Percentiles rank a stretch among this genome's conserved stretches.
Conservation (phyloP, 2,329 filamentous ascomycete species). For the Aspergillus jensenii region DNA sequence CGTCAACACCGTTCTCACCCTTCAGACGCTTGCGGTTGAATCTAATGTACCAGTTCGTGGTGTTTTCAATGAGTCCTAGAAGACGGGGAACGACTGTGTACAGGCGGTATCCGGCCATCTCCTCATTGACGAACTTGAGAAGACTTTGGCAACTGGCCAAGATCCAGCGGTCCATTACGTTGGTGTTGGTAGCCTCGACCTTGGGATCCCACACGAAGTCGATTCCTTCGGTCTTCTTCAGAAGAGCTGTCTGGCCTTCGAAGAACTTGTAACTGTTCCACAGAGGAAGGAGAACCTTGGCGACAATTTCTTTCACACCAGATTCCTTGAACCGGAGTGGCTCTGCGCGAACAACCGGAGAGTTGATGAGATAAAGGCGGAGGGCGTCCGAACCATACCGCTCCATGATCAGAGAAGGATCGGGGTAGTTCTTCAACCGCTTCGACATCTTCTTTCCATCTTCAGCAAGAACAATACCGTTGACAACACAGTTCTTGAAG, state of each 20-base stretch:
- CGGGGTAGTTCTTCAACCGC: constrained; percentile 92
- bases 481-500: constrained; percentile 96
- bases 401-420: constrained; percentile 77
- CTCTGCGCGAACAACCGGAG: constrained; percentile 88
- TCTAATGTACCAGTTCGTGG: constrained; percentile 98
- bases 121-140: constrained; percentile 85
- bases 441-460: constrained; percentile 99
- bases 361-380: constrained; percentile 94
- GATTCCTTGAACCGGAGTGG: constrained; percentile 86
- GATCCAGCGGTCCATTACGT: constrained; percentile 97
- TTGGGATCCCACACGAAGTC: constrained; percentile 78
- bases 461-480: constrained; percentile 88
- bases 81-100: constrained; percentile 91
- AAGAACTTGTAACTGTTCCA: constrained; percentile 99
- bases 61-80: constrained; percentile 82
- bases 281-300: constrained; percentile 82
- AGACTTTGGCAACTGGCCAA: constrained; percentile 88
- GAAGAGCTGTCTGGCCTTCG: constrained; percentile 76
- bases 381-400: constrained; percentile 91
- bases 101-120: constrained; percentile 78
- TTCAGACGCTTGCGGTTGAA: constrained; percentile 91
- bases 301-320: constrained; percentile 92
- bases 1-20: constrained; percentile 80
- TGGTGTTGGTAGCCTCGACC: constrained; percentile 73
- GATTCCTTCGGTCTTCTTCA: constrained; percentile 80